Evolutionary conservation across 352 stramenopile genomes (phyloP), one percentile per base, ranked within the genome.

Genomic region (Globisporangium nodosum): DNA sequence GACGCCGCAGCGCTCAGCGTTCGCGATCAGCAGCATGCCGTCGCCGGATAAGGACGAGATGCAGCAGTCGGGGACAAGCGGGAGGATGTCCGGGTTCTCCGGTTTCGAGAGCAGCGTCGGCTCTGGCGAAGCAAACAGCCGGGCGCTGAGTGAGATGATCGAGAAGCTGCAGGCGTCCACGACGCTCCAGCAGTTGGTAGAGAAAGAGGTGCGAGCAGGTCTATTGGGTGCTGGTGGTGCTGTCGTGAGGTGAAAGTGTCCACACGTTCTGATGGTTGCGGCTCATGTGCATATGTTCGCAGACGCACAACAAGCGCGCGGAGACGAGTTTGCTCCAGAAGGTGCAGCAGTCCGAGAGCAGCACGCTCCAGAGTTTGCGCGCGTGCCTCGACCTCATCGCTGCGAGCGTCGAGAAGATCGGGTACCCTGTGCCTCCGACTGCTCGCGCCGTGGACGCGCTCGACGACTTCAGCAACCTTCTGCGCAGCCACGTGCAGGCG

Each of bases 391-490:
- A 75, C 16, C 58, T 66, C 20, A 70, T 87, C 43, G 57, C 64
- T 0, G 60, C 71, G 12, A 72, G 75, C 24, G 71, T 90, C 37
- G 69, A 85, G 45, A 57, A 65, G 40, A 33, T 87, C 15, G 80
- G 78, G 1, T 87, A 78, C 27, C 65, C 77, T 0, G 68, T 90
- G 8, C 80, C 75, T 3, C 49, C 53, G 3, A 66, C 70, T 1
- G 54, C 76, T 12, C 61, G 67, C 18, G 74, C 77, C 18, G 35
- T 90, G 31, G 73, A 85, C 37, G 68, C 73, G 0, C 58, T 90
- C 1, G 73, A 88, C n/a, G 80, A 88, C 39, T 60, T 90, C 30
- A 66, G 60, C 31, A 87, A 75, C 30, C 46, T 88, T 37, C 56
- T 90, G 47, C 64, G 71, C 33, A 72, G 66, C 33, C 73, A 86